Conservation (phyloP, 345 rosid species). For the Acer campestre region DNA sequence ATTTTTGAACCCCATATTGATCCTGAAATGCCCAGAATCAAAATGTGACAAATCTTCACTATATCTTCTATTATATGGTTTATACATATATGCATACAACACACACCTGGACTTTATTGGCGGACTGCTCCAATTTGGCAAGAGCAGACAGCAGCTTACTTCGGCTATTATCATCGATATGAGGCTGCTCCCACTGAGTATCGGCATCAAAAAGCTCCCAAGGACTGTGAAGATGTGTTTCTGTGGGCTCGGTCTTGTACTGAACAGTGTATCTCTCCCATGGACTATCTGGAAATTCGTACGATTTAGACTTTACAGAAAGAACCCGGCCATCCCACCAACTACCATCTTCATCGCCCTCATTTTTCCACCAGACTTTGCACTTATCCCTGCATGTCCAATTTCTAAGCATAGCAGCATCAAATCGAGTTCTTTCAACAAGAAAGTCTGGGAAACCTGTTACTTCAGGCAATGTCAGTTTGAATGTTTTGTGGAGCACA, state of each 20-base stretch:
- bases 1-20: constrained; percentile 68
- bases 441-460: constrained; percentile 91
- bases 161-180: constrained; percentile 57
- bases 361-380: constrained; percentile 96
- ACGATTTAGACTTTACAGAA: constrained; percentile 66
- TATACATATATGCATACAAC: neutral
- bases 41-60: neutral
- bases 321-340: constrained; percentile 97
- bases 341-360: constrained; percentile 78
- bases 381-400: constrained; percentile 95
- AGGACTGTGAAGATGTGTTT: constrained; percentile 87
- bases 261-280: constrained; percentile 89
- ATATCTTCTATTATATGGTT: neutral
- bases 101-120: constrained; percentile 56
- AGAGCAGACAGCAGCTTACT: constrained; percentile 58
- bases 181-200: constrained; percentile 72
- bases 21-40: constrained; percentile 60
- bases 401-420: constrained; percentile 69
- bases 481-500: constrained; percentile 56
- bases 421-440: constrained; percentile 93
- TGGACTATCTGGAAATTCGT: constrained; percentile 85
- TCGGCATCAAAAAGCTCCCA: constrained; percentile 96
- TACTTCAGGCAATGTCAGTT: constrained; percentile 79
- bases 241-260: constrained; percentile 79
- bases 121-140: constrained; percentile 62